Evolutionary conservation across 768 basidiomycete species (phyloP).

Genomic region (Leucosporidium yakuticum): DNA sequence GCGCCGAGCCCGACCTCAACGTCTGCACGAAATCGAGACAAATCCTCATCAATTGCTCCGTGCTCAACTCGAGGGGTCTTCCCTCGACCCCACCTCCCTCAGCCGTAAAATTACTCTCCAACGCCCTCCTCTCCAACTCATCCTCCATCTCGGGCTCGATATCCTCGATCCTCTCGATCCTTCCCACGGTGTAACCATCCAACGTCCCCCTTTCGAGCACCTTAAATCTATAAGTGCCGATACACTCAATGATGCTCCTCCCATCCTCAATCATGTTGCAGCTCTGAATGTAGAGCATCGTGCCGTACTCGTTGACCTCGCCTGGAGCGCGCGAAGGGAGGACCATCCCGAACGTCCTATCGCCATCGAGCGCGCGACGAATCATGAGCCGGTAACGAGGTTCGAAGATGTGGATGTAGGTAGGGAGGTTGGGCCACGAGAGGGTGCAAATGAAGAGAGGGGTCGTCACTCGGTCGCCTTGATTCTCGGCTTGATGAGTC

Average conservation of each 20-base stretch:
- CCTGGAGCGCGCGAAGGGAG: conserved; percentile 55
- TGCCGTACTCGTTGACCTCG: conserved; percentile 71
- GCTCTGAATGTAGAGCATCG: conserved; percentile 80
- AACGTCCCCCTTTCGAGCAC: conserved; percentile 72
- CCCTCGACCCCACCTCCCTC: background rate
- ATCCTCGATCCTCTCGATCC: conserved; percentile 45
- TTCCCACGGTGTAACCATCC: conserved; percentile 69
- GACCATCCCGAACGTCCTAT: conserved; percentile 88
- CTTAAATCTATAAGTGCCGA: conserved; percentile 70
- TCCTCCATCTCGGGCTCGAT: conserved; percentile 47
- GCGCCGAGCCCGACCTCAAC: conserved; percentile 65
- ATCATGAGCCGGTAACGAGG: conserved; percentile 94
- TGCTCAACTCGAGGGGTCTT: conserved; percentile 44
- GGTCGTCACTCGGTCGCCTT: conserved; percentile 50
- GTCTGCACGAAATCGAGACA: conserved; percentile 61
- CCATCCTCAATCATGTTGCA: conserved; percentile 88
- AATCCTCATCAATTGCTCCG: conserved; percentile 54
- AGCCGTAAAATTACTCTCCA: conserved; percentile 13
- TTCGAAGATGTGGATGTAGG: conserved; percentile 85
- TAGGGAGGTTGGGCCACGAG: conserved; percentile 85
- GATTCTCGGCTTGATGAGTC: conserved; percentile 64
- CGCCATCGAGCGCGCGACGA: conserved; percentile 77
- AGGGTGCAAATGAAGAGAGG: conserved; percentile 88
- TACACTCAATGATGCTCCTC: conserved; percentile 73
- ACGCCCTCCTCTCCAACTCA: conserved; percentile 42